phyloP scores from a whole-genome alignment of 768 basidiomycete species.

The Lentinula detonsa region DNA sequence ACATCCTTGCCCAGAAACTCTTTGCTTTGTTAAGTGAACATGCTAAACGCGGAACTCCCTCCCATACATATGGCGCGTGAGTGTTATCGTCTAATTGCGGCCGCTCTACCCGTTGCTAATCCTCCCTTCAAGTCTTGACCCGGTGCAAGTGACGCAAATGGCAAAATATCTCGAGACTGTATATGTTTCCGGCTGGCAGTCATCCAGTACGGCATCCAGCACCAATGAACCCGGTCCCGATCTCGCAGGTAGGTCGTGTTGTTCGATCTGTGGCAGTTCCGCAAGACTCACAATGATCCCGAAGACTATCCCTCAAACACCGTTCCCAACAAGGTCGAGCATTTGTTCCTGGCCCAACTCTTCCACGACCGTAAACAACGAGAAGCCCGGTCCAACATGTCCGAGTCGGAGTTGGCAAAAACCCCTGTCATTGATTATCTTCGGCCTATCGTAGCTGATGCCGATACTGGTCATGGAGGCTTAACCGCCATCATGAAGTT shows the following conservation, averaged over 20 bases:
- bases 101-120: background rate
- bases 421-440: conserved; percentile 82
- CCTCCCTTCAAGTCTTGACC: conserved; percentile 71
- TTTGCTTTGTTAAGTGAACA: conserved; percentile 72
- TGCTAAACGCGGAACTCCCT: conserved; percentile 70
- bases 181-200: conserved; percentile 97
- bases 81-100: conserved; percentile 36
- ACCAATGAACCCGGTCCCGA: conserved; percentile 98
- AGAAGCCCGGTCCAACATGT: conserved; percentile 66
- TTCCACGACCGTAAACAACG: conserved; percentile 99
- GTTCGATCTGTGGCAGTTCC: background rate
- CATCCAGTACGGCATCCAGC: conserved; percentile 87
- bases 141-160: conserved; percentile 98
- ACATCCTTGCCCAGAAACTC: conserved; percentile 82
- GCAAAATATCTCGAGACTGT: conserved; percentile 97
- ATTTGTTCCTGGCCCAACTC: conserved; percentile 95
- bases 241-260: conserved; percentile 68
- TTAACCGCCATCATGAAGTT: conserved; percentile 99
- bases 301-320: conserved; percentile 97
- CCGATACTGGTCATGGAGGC: conserved; percentile 97
- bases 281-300: background rate
- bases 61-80: conserved; percentile 98
- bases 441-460: conserved; percentile 93
- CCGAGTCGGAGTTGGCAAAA: conserved; percentile 63
- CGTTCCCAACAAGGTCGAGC: conserved; percentile 97